These are phyloP conservation scores for Colletotrichum liaoningense DNA, from an alignment of 2,329 filamentous ascomycete genomes.

Conservation along the genomic window DNA sequence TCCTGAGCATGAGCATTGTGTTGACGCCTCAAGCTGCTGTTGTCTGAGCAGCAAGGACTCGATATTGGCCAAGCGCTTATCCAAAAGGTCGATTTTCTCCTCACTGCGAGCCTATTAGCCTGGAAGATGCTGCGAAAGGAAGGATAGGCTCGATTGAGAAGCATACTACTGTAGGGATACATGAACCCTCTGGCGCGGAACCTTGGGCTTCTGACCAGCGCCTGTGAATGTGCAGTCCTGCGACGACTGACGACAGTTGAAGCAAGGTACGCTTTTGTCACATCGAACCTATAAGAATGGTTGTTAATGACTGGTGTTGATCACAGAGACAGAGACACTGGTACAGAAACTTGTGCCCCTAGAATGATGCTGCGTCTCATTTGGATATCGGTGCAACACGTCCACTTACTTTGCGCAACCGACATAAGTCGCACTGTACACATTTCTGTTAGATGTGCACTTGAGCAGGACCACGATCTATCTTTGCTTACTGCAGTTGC, in stretches of 20 bases:
- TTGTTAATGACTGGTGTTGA: not conserved
- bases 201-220: constrained; percentile 20
- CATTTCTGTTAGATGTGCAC: not conserved
- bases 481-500: not conserved
- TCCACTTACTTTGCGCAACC: constrained; percentile 5
- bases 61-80: constrained; percentile 1
- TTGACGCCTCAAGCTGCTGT: not conserved
- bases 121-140: too few relatives aligned
- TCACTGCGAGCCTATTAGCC: not conserved
- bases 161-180: constrained; percentile 4
- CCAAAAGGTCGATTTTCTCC: constrained; percentile 13
- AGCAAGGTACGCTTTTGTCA: constrained; percentile 10
- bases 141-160: not conserved
- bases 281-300: not conserved
- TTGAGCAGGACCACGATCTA: not conserved
- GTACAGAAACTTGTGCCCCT: not conserved
- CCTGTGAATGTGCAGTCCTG: constrained; percentile 15
- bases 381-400: not conserved
- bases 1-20: not conserved
- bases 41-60: not conserved
- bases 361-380: too few relatives aligned
- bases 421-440: constrained; percentile 6
- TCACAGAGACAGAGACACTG: not conserved
- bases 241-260: not conserved
- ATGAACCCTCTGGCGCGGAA: constrained; percentile 7